Evolutionary conservation across 2,329 filamentous ascomycete genomes (phyloP).

Genomic region (Aspergillus alliaceus): DNA sequence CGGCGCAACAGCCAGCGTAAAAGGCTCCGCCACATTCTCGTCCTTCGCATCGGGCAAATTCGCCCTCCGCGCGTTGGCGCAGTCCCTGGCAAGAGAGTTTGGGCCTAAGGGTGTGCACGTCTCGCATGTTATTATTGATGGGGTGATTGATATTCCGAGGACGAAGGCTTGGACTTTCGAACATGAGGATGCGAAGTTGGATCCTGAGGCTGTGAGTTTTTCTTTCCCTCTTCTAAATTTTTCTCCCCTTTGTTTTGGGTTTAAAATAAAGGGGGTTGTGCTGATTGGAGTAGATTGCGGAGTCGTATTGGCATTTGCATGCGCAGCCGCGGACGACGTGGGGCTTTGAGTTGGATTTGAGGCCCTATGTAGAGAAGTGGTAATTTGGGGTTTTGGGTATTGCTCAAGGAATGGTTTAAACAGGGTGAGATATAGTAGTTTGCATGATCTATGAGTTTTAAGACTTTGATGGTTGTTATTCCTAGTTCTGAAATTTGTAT

Average conservation of each 20-base stretch:
- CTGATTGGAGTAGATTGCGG: constrained; percentile 65
- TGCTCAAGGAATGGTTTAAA: fast-evolving
- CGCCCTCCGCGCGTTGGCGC: constrained; percentile 70
- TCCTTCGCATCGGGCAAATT: constrained; percentile 80
- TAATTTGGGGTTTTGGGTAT: constrained; percentile 37
- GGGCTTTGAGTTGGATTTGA: constrained; percentile 77
- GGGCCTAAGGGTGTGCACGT: constrained; percentile 82
- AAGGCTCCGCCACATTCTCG: constrained; percentile 67
- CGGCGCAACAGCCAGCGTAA: constrained; percentile 78
- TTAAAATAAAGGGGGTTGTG: neutral
- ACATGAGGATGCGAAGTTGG: constrained; percentile 67
- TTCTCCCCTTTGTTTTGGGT: neutral
- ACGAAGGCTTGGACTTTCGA: constrained; percentile 62
- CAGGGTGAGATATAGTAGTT: too few species aligned
- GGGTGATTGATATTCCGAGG: constrained; percentile 76
- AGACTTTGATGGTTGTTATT: too few species aligned
- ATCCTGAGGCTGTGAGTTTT: constrained; percentile 66
- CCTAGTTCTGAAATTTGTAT: too few species aligned
- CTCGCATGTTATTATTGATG: constrained; percentile 78
- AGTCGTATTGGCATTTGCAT: constrained; percentile 82
- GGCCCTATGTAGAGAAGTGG: constrained; percentile 83
- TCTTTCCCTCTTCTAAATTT: constrained; percentile 17
- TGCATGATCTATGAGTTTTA: too few species aligned
- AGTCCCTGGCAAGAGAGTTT: constrained; percentile 79
- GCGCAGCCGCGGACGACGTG: constrained; percentile 77